These are phyloP conservation scores for Acacia concinna DNA, from an alignment of 331 rosid species.

Conservation along the genomic window DNA sequence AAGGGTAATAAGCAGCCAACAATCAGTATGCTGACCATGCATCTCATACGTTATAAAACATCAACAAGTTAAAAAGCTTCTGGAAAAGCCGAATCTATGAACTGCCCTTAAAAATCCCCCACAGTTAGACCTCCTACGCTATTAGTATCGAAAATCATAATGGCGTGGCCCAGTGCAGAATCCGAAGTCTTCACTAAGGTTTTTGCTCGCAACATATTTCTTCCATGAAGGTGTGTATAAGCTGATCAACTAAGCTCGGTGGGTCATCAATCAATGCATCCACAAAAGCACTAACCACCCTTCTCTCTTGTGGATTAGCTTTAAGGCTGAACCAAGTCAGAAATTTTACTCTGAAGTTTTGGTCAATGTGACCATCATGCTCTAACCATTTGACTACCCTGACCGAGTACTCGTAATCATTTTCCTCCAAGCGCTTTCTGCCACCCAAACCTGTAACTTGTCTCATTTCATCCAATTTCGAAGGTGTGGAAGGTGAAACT, in stretches of 20 bases:
- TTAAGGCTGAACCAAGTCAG: slow-evolving; percentile 97
- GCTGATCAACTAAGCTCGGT: slow-evolving; percentile 85
- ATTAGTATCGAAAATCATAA: slow-evolving; percentile 40
- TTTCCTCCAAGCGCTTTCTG: slow-evolving; percentile 55
- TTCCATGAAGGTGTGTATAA: slow-evolving; percentile 72
- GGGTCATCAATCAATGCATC: slow-evolving; percentile 81
- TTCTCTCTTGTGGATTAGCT: slow-evolving; percentile 73
- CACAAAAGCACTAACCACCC: slow-evolving; percentile 80
- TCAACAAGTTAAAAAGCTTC: slow-evolving; percentile 18
- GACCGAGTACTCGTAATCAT: slow-evolving; percentile 76
- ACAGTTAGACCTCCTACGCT: slow-evolving; percentile 14
- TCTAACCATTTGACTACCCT: slow-evolving; percentile 76
- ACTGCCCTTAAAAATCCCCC: slow-evolving; percentile 31
- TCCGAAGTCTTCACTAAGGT: slow-evolving; percentile 20
- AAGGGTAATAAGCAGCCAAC: slow-evolving; percentile 17
- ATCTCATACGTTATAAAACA: slow-evolving; percentile 23
- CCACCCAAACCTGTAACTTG: slow-evolving; percentile 35
- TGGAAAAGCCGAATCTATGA: slow-evolving; percentile 29
- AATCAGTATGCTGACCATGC: slow-evolving; percentile 25
- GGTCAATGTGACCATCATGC: slow-evolving; percentile 65
- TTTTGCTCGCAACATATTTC: slow-evolving; percentile 63
- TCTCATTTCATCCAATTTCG: slow-evolving; percentile 48
- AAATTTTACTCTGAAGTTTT: slow-evolving; percentile 74
- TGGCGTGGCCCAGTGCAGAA: slow-evolving; percentile 35
- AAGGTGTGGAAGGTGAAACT: slow-evolving; percentile 71